A percentile compares a stretch with the other conserved stretches of the same genome.
Evolutionary conservation across 768 basidiomycete genomes (phyloP).

Genomic region (Agrocybe praecox): DNA sequence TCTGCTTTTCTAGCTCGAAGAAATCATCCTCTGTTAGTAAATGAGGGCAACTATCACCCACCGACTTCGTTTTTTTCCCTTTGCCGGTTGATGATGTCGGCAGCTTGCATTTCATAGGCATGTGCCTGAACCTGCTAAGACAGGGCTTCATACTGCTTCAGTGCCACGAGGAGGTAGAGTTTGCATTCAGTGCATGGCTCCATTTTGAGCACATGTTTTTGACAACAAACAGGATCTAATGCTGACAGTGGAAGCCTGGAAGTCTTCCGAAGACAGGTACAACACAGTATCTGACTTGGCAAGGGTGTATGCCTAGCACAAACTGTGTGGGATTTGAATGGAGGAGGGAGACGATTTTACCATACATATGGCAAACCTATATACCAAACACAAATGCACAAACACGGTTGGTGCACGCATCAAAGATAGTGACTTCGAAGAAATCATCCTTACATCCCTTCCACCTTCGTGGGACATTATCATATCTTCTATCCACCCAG

Average conservation of each 20-base stretch:
- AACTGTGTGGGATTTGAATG: slow-evolving; percentile 3
- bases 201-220: slow-evolving; percentile 2
- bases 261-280: slow-evolving; percentile 15
- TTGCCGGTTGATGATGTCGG: slow-evolving; percentile 23
- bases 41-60: slow-evolving; percentile 24
- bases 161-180: slow-evolving; percentile 9
- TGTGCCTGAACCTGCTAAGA: slow-evolving; percentile 3
- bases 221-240: too few relatives aligned
- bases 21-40: slow-evolving; percentile 24
- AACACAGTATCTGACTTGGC: slow-evolving; percentile 10
- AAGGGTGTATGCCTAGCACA: too few relatives aligned
- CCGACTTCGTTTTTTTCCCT: slow-evolving; percentile 14
- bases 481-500: slow-evolving; percentile 11
- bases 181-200: slow-evolving; percentile 11
- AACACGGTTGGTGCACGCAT: slow-evolving; percentile 15
- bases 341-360: slow-evolving; percentile 12
- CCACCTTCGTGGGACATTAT: slow-evolving; percentile 22
- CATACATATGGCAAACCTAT: slow-evolving; percentile 14
- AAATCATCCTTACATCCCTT: slow-evolving; percentile 20
- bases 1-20: slow-evolving; percentile 6
- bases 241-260: slow-evolving; percentile 24
- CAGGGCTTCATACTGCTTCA: slow-evolving; percentile 4
- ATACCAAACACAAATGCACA: slow-evolving; percentile 11
- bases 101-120: slow-evolving; percentile 19
- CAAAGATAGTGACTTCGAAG: slow-evolving; percentile 15